Conservation (phyloP, 1,139 yeast species). For the Candida tetrigidarum region DNA sequence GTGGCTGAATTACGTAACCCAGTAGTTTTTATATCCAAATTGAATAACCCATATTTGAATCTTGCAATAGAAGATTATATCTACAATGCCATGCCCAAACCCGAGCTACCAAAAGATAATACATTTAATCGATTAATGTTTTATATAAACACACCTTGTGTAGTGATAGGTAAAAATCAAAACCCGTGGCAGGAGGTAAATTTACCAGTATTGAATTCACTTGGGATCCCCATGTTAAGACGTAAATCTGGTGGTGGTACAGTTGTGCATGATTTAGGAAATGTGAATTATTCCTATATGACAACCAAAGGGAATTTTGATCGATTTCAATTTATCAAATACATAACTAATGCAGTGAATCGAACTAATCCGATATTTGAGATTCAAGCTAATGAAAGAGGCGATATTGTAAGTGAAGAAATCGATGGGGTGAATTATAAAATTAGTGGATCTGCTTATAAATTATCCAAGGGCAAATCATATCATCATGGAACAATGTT, state of each 20-base stretch:
- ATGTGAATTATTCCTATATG: constrained; percentile 84
- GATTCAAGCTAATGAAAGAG: constrained; percentile 62
- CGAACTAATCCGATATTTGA: constrained; percentile 24
- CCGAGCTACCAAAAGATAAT: constrained; percentile 19
- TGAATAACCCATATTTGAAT: constrained; percentile 71
- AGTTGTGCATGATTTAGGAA: constrained; percentile 95
- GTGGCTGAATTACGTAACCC: constrained; percentile 27
- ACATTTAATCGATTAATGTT: constrained; percentile 54
- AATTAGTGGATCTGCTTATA: constrained; percentile 91
- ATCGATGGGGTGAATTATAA: constrained; percentile 45
- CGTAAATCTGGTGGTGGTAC: constrained; percentile 96
- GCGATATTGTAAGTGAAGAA: constrained; percentile 65
- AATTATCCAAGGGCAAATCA: constrained; percentile 79
- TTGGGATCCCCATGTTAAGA: constrained; percentile 72
- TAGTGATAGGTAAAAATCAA: constrained; percentile 95
- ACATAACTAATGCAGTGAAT: constrained; percentile 58
- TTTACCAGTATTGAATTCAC: constrained; percentile 54
- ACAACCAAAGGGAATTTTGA: constrained; percentile 70
- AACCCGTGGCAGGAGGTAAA: constrained; percentile 92
- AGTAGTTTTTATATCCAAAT: constrained; percentile 46
- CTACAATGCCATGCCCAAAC: constrained; percentile 64
- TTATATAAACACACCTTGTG: constrained; percentile 81
- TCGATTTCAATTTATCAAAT: constrained; percentile 61
- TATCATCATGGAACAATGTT: constrained; percentile 98
- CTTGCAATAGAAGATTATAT: constrained; percentile 83